Base-by-base conservation (phyloP, 768 basidiomycete genomes). In the Lentinula edodes region DNA sequence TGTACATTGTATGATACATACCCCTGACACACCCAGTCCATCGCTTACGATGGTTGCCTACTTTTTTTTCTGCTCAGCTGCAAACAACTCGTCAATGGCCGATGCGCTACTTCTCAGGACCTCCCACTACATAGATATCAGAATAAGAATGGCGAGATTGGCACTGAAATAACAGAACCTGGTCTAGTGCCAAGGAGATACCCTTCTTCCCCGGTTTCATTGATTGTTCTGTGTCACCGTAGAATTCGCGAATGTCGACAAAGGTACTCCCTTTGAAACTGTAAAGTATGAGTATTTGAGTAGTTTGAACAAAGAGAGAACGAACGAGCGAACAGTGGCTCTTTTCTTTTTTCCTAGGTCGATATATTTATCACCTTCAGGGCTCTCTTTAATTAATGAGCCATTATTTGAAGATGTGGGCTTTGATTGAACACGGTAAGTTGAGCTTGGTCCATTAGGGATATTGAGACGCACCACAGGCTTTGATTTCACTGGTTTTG, bases 151-250 rank as follows among this genome's bases (percentile, higher is more conserved):
- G 6, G 35, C 41, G 18, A 18, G 18, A 15, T 55, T 9, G 0
- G 20, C 52, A 34, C 6, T 34, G 42, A 62, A 4, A 18, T 2
- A 8, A 36, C 15, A 39, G 51, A 53, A 88, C 88, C 79, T 90
- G 89, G 18, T 91, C 90, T 2, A 74, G 52, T 13, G 75, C 71
- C 32, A 93, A 76, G 0, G 87, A 81, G 56, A 93, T 89, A 8
- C 91, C 91, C 66, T 92, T 93, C 72, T 91, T 93, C 0, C 90
- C 89, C 0, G 91, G 91, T 63, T 88, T 90, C 64, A 83, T 79
- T 5, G 86, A 84, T 0, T 70, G 72, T 1, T 81, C 72, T 52
- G 63, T 64, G 9, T 72, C 67, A 8, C 66, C 77, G 58, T 89
- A 93, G 66, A 80, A 93, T 69, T 93, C 89, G 43, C 91, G 83